Evolutionary conservation across 2,329 filamentous ascomycete genomes (phyloP).

Genomic region (Botrytis byssoidea): DNA sequence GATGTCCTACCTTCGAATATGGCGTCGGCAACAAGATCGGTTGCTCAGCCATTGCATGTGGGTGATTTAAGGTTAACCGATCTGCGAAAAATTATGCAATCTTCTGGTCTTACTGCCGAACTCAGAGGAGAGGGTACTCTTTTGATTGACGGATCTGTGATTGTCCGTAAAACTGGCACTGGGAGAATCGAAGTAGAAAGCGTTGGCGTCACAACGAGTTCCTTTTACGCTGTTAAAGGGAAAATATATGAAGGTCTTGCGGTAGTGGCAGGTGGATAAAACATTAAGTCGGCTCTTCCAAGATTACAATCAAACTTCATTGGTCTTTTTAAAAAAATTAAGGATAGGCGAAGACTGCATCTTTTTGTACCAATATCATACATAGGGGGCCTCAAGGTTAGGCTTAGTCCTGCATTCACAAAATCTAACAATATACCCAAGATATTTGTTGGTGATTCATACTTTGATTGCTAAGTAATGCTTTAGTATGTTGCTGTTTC

Average conservation of each 20-base stretch:
- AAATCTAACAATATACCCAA: not conserved
- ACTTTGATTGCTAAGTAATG: not conserved
- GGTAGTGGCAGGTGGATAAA: constrained; percentile 56
- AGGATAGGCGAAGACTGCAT: constrained; percentile 18
- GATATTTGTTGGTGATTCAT: not conserved
- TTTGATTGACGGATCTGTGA: constrained; percentile 82
- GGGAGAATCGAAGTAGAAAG: constrained; percentile 87
- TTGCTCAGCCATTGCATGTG: constrained; percentile 87
- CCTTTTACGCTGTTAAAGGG: constrained; percentile 82
- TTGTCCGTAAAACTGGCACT: constrained; percentile 83
- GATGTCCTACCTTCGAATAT: constrained; percentile 55
- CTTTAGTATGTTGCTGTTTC: not conserved
- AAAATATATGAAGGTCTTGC: constrained; percentile 94
- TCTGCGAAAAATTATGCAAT: constrained; percentile 78
- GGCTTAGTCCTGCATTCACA: not conserved
- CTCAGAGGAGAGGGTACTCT: constrained; percentile 92
- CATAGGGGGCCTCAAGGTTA: constrained; percentile 11
- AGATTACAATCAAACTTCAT: constrained; percentile 5
- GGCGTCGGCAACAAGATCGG: constrained; percentile 70
- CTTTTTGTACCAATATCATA: constrained; percentile 14
- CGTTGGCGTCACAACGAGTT: constrained; percentile 60
- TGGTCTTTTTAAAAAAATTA: not conserved
- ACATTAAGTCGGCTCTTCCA: not conserved
- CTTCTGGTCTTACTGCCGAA: constrained; percentile 80
- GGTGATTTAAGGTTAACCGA: constrained; percentile 89